Percentiles rank a stretch among this genome's conserved stretches.
Conservation (phyloP, 2,329 filamentous ascomycete genomes). For the Pseudopithomyces chartarum region DNA sequence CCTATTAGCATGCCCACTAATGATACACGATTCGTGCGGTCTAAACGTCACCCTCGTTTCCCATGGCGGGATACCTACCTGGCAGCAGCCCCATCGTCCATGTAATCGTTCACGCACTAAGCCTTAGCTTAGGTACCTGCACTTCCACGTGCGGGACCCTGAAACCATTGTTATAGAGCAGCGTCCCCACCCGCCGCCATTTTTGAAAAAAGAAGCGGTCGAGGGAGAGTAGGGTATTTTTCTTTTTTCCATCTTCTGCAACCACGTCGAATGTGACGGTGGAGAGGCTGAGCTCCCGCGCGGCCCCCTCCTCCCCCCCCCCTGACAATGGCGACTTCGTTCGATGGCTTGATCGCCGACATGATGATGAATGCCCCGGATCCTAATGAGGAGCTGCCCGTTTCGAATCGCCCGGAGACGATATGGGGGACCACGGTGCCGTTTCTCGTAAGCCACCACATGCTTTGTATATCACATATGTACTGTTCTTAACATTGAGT, state of each 20-base stretch:
- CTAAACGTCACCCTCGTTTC: slow-evolving; percentile 1
- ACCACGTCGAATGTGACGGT: not conserved
- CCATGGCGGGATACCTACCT: not conserved
- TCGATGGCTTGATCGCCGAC: slow-evolving; percentile 21
- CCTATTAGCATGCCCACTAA: not conserved
- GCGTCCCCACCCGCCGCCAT: not conserved
- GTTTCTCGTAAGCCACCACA: slow-evolving; percentile 27
- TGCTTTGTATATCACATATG: not conserved
- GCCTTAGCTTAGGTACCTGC: not conserved
- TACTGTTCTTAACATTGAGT: slow-evolving; percentile 13
- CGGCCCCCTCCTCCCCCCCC: no score
- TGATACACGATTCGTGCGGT: not conserved
- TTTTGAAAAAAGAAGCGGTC: not conserved
- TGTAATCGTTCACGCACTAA: not conserved
- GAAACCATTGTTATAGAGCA: not conserved
- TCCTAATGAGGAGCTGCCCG: slow-evolving; percentile 31
- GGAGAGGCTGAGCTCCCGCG: not conserved
- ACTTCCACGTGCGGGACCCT: not conserved
- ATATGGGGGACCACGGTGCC: slow-evolving; percentile 31
- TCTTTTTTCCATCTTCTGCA: not conserved
- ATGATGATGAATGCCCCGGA: slow-evolving; percentile 30
- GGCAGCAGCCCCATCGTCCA: not conserved
- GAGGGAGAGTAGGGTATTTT: not conserved
- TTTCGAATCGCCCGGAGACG: slow-evolving; percentile 31
- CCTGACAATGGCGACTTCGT: not conserved